Base-by-base conservation (phyloP, 1,284 basidiomycete species). In the Ceratobasidium sp. region DNA sequence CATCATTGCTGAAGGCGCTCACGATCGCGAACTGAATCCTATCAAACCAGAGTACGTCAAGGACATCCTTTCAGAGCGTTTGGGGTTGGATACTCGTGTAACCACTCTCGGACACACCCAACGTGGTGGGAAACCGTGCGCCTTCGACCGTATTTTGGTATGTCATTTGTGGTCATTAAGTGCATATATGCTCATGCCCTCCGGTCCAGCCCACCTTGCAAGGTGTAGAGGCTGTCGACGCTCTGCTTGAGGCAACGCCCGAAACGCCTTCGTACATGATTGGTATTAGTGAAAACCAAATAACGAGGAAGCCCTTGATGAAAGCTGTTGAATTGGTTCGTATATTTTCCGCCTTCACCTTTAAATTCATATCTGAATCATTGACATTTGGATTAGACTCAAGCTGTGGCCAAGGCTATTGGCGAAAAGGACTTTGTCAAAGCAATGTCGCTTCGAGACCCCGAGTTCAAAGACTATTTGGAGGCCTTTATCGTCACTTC, bases 91-190 rank as follows among this genome's bases (percentile, higher is more conserved):
- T 85, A 97, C 97, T 0, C 89, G 98, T 77, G 97, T 99, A 9
- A 99, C 98, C n/a, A 98, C 96, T 0, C 90, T 99, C 38, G 97
- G 98, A 38, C 98, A 99, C 86, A 98, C 95, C 0, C 97, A 99
- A 84, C 91, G 97, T 80, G 97, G 97, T 77, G 97, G 97, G 5
- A 89, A 91, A 80, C 97, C 97, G 0, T 97, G 95, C 81, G 97
- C 97, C 1, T 92, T 91, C 81, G 97, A 99, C 84, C 92, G 98
- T 56, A 95, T 98, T 81, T 83, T 99, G 85, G 97, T 95, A 81
- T 82, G 90, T 82, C 28, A 7, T 28, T 9, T 67, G 15, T 62
- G 10, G 20, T 15, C 23, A n/a, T 77, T 1, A 38, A 15, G 26
- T 54, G 56, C 9, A 69, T 48, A 40, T 17, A 50, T 61, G 26